Conservation (phyloP, 2,329 filamentous ascomycete species). For the Fusarium odoratissimum region DNA sequence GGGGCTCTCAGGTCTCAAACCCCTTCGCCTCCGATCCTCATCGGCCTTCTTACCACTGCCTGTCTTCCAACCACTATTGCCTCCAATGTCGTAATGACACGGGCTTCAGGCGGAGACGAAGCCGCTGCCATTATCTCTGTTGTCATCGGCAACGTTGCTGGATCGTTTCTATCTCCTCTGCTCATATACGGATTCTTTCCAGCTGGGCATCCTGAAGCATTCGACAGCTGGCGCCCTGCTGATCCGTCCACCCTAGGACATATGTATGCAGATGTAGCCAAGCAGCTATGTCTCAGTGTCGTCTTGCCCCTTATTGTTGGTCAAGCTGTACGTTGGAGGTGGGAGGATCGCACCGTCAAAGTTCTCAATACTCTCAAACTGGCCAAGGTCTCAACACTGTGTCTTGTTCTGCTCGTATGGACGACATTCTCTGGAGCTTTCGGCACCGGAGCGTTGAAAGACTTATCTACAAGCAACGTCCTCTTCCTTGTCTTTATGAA, state of each 20-base stretch:
- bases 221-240: conserved; percentile 66
- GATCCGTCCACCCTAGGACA: conserved; percentile 63
- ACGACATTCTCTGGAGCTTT: conserved; percentile 76
- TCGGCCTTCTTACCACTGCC: conserved; percentile 75
- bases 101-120: conserved; percentile 74
- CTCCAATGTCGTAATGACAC: conserved; percentile 80
- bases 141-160: conserved; percentile 75
- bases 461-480: conserved; percentile 69
- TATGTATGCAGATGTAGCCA: conserved; percentile 75
- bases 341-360: conserved; percentile 63
- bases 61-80: conserved; percentile 79
- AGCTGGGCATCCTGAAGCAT: conserved; percentile 57
- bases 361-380: conserved; percentile 65
- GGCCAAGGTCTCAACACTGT: conserved; percentile 61
- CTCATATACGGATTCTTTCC: conserved; percentile 72
- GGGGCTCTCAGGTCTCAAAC: conserved; percentile 62
- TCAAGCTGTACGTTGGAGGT: conserved; percentile 66
- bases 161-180: conserved; percentile 74
- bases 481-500: conserved; percentile 76
- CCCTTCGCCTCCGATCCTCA: conserved; percentile 73
- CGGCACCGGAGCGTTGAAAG: conserved; percentile 69
- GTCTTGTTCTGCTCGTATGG: conserved; percentile 64
- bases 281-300: conserved; percentile 75
- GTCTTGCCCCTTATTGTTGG: conserved; percentile 72
- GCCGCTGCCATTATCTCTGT: conserved; percentile 75